Evolutionary conservation across 2,329 filamentous ascomycete genomes (phyloP), one percentile per base, ranked within the genome.

Genomic region (Aplosporella prunicola): DNA sequence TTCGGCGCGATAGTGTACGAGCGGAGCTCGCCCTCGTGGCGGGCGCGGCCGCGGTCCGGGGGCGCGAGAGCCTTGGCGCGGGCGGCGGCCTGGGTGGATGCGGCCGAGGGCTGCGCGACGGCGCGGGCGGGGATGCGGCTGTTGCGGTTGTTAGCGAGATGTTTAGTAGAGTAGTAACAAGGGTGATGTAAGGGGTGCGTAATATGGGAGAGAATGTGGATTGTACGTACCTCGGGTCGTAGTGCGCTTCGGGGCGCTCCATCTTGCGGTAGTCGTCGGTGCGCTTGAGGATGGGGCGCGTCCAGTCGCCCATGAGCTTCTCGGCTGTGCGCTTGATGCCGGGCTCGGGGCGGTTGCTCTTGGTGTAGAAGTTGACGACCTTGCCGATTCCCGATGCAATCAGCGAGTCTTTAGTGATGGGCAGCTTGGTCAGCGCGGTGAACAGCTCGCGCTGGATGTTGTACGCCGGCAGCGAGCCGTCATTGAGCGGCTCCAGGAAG

Each of bases 361-460:
- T 88, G 34, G 88, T 95, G 64, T 98, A 98, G 66, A 95, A 98
- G 45, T 93, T 76, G 35, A 95, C 82, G 32, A 98, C 86, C 60
- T 95, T 95, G 55, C 91, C 91, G 46, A 98, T 91, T 14, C 89
- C 88, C 50, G 85, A 93, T 47, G 87, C 88, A 15, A 93, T 72
- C 10, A 98, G 72, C 2, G 82, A 75, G 51, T 96, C 91, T 56
- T 95, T 95, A 56, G 87, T 83, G 47, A 96, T 86, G 5, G 86
- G 87, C 5, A 96, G 72, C 51, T 78, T 80, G 13, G 73, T 74
- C 24, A 98, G 70, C 16, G 85, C 82, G 17, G 76, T 75, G 58
- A 98, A 91, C 28, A 98, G 76, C 57, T 96, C 88, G 44, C 88
- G 85, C 65, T 98, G 91, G 48, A 98, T 96, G 56, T 91, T 91